A percentile compares a stretch with the other conserved stretches of the same genome.
These are phyloP conservation scores for Aaosphaeria arxii DNA, from an alignment of 2,329 filamentous ascomycete species.

Conservation along the genomic window DNA sequence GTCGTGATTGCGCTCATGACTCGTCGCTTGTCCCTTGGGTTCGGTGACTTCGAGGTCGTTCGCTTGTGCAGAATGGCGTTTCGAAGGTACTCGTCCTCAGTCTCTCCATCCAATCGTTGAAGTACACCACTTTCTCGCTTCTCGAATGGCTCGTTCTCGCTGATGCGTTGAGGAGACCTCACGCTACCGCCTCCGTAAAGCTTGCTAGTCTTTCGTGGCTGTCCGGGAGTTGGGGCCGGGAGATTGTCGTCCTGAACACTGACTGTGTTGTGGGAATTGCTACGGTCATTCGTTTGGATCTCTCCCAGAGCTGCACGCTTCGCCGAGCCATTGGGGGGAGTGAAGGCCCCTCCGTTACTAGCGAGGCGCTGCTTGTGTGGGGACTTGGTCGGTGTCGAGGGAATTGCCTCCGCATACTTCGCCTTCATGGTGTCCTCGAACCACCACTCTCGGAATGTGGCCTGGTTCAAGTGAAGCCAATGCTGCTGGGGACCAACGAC, in stretches of 20 bases:
- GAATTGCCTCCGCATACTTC: slow-evolving; percentile 64
- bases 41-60: slow-evolving; percentile 62
- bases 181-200: slow-evolving; percentile 59
- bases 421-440: slow-evolving; percentile 75
- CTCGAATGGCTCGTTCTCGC: slow-evolving; percentile 52
- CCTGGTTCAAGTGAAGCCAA: slow-evolving; percentile 97
- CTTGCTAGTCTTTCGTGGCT: slow-evolving; percentile 84
- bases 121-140: slow-evolving; percentile 51
- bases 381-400: slow-evolving; percentile 57
- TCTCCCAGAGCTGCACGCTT: slow-evolving; percentile 88
- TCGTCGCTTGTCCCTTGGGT: slow-evolving; percentile 61
- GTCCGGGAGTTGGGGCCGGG: slow-evolving; percentile 90
- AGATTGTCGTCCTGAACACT: slow-evolving; percentile 84
- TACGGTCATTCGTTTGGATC: slow-evolving; percentile 74
- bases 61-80: slow-evolving; percentile 62
- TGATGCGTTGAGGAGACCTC: slow-evolving; percentile 30
- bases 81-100: slow-evolving; percentile 79
- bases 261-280: slow-evolving; percentile 47
- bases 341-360: slow-evolving; percentile 70
- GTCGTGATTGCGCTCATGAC: slow-evolving; percentile 59
- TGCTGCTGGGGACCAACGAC: slow-evolving; percentile 98
- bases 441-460: slow-evolving; percentile 98
- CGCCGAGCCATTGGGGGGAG: slow-evolving; percentile 76
- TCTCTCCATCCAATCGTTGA: slow-evolving; percentile 62
- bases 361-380: slow-evolving; percentile 48